A percentile compares a stretch with the other conserved stretches of the same genome.
phyloP scores from a whole-genome alignment of 768 basidiomycete genomes.

The Stropharia rugosoannulata region DNA sequence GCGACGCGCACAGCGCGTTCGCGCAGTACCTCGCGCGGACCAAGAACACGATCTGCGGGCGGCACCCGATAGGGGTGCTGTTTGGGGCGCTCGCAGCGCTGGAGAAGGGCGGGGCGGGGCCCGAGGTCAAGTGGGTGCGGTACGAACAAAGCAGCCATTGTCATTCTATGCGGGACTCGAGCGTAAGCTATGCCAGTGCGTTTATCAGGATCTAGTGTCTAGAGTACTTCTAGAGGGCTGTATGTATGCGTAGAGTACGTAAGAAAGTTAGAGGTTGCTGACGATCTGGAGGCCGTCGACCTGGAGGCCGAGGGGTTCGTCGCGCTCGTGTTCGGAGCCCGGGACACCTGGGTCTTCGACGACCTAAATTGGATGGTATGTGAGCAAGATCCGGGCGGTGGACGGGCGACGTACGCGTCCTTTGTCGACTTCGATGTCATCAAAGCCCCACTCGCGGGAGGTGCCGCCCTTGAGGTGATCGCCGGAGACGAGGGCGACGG shows the following conservation, averaged over 20 bases:
- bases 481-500: slow-evolving; percentile 50
- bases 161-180: slow-evolving; percentile 67
- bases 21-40: slow-evolving; percentile 67
- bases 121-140: slow-evolving; percentile 75
- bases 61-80: slow-evolving; percentile 93
- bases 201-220: slow-evolving; percentile 60
- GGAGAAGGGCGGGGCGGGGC: slow-evolving; percentile 37
- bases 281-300: slow-evolving; percentile 15
- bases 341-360: slow-evolving; percentile 68
- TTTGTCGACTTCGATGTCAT: slow-evolving; percentile 60
- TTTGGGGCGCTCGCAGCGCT: slow-evolving; percentile 71
- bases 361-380: slow-evolving; percentile 48
- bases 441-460: slow-evolving; percentile 79
- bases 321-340: slow-evolving; percentile 60
- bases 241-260: not conserved
- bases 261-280: slow-evolving; percentile 33
- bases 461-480: slow-evolving; percentile 57
- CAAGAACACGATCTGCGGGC: slow-evolving; percentile 95
- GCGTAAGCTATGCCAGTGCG: slow-evolving; percentile 96
- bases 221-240: slow-evolving; percentile 8
- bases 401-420: slow-evolving; percentile 50
- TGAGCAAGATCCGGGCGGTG: not conserved
- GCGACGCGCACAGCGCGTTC: slow-evolving; percentile 60
- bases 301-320: slow-evolving; percentile 37
- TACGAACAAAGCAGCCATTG: slow-evolving; percentile 93